Base-by-base conservation (phyloP, 352 stramenopile genomes). In the Ophiocytium majus region DNA sequence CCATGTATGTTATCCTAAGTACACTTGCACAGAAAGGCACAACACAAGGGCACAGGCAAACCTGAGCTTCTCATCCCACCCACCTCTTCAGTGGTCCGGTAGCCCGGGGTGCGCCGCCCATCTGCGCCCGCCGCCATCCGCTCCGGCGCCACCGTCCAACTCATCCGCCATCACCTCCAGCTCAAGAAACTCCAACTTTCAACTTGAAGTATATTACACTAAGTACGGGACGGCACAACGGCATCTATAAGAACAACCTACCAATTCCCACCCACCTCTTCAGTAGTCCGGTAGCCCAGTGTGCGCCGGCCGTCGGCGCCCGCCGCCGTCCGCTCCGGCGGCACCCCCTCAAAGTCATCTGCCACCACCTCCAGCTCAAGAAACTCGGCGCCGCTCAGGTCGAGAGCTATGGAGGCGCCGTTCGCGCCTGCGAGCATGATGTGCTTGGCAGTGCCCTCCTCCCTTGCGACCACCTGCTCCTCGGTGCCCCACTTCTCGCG, bases 61-160 rank as follows among this genome's bases (percentile, higher is more conserved):
- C n/a, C n/a, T n/a, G n/a, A n/a, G n/a, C n/a, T n/a, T n/a, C n/a
- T n/a, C n/a, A n/a, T n/a, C n/a, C n/a, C 14, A 76, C 64, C 5
- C 17, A 76, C 64, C 34, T 76, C 34, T 17, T 76, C 64, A 5
- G 34, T 76, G 34, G 64, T 76, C 64, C 34, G 5, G 64, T 76
- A 17, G 5, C 64, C 64, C 34, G 17, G 64, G 5, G 64, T 37
- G 34, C 17, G 64, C 5, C 64, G 31, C 31, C 64, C 64, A 17
- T 76, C 64, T 5, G 5, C 17, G 64, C 64, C 64, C 34, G 17
- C 64, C 5, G 5, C 64, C n/a, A n/a, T n/a, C n/a, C n/a, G n/a
- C 57, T 19, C 28, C 19, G 57, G 28, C 57, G 28, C 57, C 28
- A 28, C 17, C 57, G n/a, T 66, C 17, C 17, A 66, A 66, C 57